Percentiles rank a stretch among this genome's conserved stretches.
Evolutionary conservation across 495 filamentous ascomycete genomes (phyloP).

Genomic region (Podospora pseudocomata): DNA sequence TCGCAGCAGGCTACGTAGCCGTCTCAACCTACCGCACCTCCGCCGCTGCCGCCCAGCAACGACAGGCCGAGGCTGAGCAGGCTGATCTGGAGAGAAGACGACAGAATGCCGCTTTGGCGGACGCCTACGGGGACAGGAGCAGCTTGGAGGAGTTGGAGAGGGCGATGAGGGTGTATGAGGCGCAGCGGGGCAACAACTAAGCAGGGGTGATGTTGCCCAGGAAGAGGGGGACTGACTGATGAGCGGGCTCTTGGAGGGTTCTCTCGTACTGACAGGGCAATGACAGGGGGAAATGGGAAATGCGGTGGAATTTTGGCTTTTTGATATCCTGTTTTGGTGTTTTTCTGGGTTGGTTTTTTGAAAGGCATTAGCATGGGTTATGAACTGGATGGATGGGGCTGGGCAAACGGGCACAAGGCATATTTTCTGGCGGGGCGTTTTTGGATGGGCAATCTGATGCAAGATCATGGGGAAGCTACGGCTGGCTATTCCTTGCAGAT

Average conservation of each 20-base stretch:
- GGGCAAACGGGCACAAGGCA: not conserved
- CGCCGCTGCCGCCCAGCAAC: conserved; percentile 24
- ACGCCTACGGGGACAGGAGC: conserved; percentile 58
- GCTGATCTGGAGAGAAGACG: conserved; percentile 28
- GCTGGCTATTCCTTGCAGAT: not conserved
- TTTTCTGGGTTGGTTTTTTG: not conserved
- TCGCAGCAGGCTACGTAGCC: conserved; percentile 41
- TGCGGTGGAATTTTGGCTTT: not conserved
- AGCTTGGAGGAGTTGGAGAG: conserved; percentile 55
- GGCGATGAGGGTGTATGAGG: conserved; percentile 54
- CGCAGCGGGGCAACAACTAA: conserved; percentile 30
- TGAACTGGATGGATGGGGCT: not conserved
- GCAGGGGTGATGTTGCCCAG: not conserved
- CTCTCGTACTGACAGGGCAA: not conserved
- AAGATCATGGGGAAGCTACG: not conserved
- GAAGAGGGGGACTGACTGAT: not conserved
- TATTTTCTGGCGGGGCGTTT: not conserved
- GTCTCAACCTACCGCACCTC: conserved; percentile 33
- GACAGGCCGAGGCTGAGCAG: conserved; percentile 17
- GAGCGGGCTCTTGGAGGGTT: not conserved
- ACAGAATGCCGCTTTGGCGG: conserved; percentile 36
- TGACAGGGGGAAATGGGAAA: not conserved
- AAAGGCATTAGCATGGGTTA: not conserved
- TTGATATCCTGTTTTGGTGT: not conserved
- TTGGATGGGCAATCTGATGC: not conserved